Evolutionary conservation across 306 rosid species (phyloP), one percentile per base, ranked within the genome.

Genomic region (Dalbergia oliveri): DNA sequence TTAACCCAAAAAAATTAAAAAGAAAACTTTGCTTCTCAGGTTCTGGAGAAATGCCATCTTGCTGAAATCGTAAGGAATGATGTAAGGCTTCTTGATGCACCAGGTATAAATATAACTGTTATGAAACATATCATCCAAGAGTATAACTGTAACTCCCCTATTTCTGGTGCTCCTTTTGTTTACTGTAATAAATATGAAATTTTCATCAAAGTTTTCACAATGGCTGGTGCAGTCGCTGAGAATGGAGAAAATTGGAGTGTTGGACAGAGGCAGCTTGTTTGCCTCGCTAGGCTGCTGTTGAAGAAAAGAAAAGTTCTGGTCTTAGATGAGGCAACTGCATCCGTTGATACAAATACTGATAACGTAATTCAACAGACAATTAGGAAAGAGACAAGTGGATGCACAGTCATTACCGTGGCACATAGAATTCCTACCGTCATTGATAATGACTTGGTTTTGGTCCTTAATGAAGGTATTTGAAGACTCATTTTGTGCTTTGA

Each of bases 171-270:
- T 6, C 41, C 7, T 37, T 37, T 37, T 37, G 2, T 37, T 5
- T 5, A 37, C 41, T 37, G 1, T 12, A 5, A 26, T 37, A 31
- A 9, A 11, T 73, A 18, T 41, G 16, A 34, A 51, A 35, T 39
- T 7, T 65, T 51, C 41, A 41, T 8, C 37, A 76, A 76, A 70
- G 51, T 41, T 9, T 64, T 67, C 51, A 47, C 12, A 5, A 14
- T 74, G 63, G 31, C 31, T 26, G 31, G 3, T 85, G 81, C 87
- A 91, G 93, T 91, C 11, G 88, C 90, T 23, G 97, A 91, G 83
- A 90, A 85, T 63, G 93, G 96, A 64, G 93, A 83, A 73, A 91
- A 91, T 78, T 89, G 93, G 97, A 91, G 97, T 54, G 93, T 89
- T 45, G 96, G 96, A 65, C 97, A 89, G 63, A 83, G 97, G 84